Conservation (phyloP, 345 rosid species). For the Aquilaria malaccensis region DNA sequence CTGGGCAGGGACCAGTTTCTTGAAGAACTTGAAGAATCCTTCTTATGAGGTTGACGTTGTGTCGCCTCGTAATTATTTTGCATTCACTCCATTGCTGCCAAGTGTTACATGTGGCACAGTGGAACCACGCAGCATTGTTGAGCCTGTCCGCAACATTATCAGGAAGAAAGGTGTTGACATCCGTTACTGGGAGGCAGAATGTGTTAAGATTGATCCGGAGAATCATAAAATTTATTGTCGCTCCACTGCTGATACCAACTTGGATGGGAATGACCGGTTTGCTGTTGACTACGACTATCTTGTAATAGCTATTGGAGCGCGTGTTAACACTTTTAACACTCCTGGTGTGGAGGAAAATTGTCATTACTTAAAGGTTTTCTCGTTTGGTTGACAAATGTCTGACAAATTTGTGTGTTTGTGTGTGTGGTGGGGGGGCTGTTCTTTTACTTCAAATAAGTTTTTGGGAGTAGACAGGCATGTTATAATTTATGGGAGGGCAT, state of each 20-base stretch:
- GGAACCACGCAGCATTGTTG: slow-evolving; percentile 89
- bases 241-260: slow-evolving; percentile 29
- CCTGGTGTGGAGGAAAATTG: slow-evolving; percentile 91
- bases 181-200: slow-evolving; percentile 70
- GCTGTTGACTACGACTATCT: slow-evolving; percentile 77
- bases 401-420: too few relatives aligned
- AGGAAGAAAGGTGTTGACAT: slow-evolving; percentile 55
- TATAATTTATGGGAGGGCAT: too few relatives aligned
- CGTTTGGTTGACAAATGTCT: too few relatives aligned
- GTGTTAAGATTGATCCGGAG: slow-evolving; percentile 69
- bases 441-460: too few relatives aligned
- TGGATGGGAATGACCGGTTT: slow-evolving; percentile 59
- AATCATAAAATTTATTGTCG: slow-evolving; percentile 72
- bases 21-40: slow-evolving; percentile 53
- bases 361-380: slow-evolving; percentile 66
- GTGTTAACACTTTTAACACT: slow-evolving; percentile 77
- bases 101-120: slow-evolving; percentile 91
- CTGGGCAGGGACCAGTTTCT: slow-evolving; percentile 87
- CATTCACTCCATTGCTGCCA: slow-evolving; percentile 89
- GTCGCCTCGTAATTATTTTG: slow-evolving; percentile 91
- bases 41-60: slow-evolving; percentile 71
- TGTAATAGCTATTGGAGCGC: slow-evolving; percentile 83
- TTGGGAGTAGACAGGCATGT: too few relatives aligned
- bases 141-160: slow-evolving; percentile 79
- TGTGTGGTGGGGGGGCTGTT: too few relatives aligned